Base-by-base conservation (phyloP, 2,329 filamentous ascomycete genomes). In the Epichloe elymi region DNA sequence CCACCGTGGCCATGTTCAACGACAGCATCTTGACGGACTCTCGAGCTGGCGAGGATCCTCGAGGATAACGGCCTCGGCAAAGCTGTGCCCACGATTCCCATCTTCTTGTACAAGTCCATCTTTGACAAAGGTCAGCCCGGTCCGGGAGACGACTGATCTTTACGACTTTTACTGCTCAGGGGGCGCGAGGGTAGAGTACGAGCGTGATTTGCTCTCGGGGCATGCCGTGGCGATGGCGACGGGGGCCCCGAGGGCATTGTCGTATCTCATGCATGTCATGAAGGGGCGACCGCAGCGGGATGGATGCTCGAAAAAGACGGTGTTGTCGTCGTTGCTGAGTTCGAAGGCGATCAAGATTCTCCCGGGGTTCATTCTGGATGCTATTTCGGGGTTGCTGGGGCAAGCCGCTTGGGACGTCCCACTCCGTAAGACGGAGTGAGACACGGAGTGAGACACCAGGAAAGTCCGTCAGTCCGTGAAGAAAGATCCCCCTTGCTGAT, bases 1-100 rank as follows among this genome's bases (percentile, higher is more conserved):
- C 70, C 0, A 62, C 55, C 4, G 60, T 70, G 41, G 67, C 70
- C 2, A 60, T 73, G 61, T 73, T 75, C 53, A 59, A 64, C 17
- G 59, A 65, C 41, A 7, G 36, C 5, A 11, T 40, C 4, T 19
- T 51, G 5, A 30, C 2, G 8, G 14, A 33, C 14, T n/a, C 50
- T 39, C 3, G 40, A 36, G 38, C 17, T 23, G 4, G 3, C 39
- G 8, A 26, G 26, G n/a, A 43, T 51, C 40, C 41, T 51, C 43
- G 20, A 43, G 15, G 44, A 41, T 2, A 48, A 44, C 14, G 38
- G 19, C 4, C 15, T 51, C 20, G 50, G 50, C 2, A 48, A 48
- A 17, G 38, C 26, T 10, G 40, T 35, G 2, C 50, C 45, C n/a
- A 41, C 23, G 20, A 42, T 20, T 6, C 50, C 50, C 5, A 19